Base-by-base conservation (phyloP, 257 asterid genomes). In the Lantana camara region DNA sequence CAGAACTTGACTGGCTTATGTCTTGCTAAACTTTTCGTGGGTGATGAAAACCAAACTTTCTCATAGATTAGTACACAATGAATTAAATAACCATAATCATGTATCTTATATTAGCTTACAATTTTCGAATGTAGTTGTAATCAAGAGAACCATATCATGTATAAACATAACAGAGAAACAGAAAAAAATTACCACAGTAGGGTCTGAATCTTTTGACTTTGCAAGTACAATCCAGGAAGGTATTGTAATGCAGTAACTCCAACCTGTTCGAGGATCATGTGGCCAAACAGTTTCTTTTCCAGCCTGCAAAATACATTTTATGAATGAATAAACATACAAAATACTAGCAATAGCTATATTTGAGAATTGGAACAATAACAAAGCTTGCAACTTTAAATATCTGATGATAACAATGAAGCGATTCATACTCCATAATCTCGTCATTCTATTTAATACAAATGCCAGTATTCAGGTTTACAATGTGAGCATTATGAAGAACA, bases 181-280 rank as follows among this genome's bases (percentile, higher is more conserved):
- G 42, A 54, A 49, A 72, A 51, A 71, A 73, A 66, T 40, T 90
- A 94, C 99, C 97, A 94, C 99, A 64, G 86, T 75, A 22, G 98
- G 94, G 56, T 90, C 99, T 52, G 99, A 86, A 76, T 90, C 96
- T 79, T 74, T 81, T n/a, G 99, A 83, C 72, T 94, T 90, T 60
- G 99, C 96, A 63, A 84, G 90, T 63, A 83, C 89, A 55, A 84
- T 88, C 99, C 99, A 90, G 42, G 99, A 94, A 46, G 99, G 98
- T 69, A 94, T 74, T 41, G 85, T 83, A 61, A 94, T 81, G 57
- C 97, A 90, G 74, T 88, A 90, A 85, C 99, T 90, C 99, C 99
- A 94, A 35, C 99, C 99, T 4, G 96, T 73, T 54, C 69, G 90
- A 69, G 92, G 96, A 75, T 90, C 98, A 75, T 94, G 98, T 38